Base-by-base conservation (phyloP, 768 basidiomycete genomes). In the Mycena rebaudengoi region DNA sequence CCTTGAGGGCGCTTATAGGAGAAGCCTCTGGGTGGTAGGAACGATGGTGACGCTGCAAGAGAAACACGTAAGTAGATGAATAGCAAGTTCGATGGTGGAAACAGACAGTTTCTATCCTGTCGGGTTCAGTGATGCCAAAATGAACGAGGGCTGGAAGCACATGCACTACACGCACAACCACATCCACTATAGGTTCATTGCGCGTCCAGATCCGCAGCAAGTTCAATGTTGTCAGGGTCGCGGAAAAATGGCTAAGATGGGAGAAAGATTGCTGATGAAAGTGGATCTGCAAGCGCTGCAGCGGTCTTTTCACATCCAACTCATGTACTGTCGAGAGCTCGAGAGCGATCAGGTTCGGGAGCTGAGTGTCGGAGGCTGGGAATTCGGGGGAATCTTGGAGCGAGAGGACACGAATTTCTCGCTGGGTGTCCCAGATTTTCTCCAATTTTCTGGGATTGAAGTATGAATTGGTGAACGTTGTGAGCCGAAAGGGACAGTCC, bases 401-500 rank as follows among this genome's bases (percentile, higher is more conserved):
- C 25, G 45, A 64, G 0, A 64, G 63, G 4, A 54, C 51, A 5
- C 51, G 56, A 26, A 64, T 57, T 6, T 58, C 49, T 13, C 55
- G 35, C 44, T 64, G 62, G 13, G 26, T n/a, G 5, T 29, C 8
- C 29, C 33, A 59, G 37, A 64, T 53, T 14, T 25, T 5, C 2
- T 1, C 11, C 16, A 59, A 37, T n/a, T 8, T 28, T 2, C 7
- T 13, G 10, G 4, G 5, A 1, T 16, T 12, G 37, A 58, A 59
- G 25, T 59, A 64, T 10, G 25, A 20, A 26, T 64, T 64, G 16
- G 8, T 18, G 51, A 64, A 64, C 21, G 33, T 53, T 1, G 30
- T 41, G 23, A 64, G 63, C 11, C 57, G 56, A 23, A 64, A 64
- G n/a, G 56, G 45, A 13, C 30, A 52, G 0, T 54, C 45, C n/a